Evolutionary conservation across 306 rosid genomes (phyloP).

Genomic region (Chamaecrista fasciculata): DNA sequence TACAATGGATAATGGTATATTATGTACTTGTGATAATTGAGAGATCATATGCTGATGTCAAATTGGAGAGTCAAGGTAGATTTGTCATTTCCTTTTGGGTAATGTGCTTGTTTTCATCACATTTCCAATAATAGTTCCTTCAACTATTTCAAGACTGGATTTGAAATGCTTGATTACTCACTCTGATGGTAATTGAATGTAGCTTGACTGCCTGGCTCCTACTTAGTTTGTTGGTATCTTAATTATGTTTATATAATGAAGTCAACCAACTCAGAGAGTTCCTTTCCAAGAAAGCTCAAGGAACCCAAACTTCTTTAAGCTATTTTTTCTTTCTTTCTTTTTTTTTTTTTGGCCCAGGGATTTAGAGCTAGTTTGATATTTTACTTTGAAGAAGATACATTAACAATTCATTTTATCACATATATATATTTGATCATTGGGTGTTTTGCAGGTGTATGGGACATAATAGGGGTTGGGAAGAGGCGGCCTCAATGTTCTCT

Average conservation of each 20-base stretch:
- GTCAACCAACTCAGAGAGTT: background rate
- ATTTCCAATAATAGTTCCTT: slow-evolving; percentile 13
- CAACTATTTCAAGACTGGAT: background rate
- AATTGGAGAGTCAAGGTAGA: slow-evolving; percentile 6
- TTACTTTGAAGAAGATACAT: background rate
- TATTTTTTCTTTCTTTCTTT: no score
- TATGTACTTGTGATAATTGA: slow-evolving; percentile 13
- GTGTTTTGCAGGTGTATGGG: slow-evolving; percentile 89
- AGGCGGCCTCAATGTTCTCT: slow-evolving; percentile 92
- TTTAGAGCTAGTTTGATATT: slow-evolving; percentile 3
- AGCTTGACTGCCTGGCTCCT: background rate
- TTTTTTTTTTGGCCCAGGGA: no score
- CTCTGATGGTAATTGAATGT: slow-evolving; percentile 21
- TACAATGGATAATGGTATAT: background rate
- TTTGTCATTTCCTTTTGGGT: slow-evolving; percentile 6
- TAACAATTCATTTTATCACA: background rate
- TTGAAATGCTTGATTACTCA: slow-evolving; percentile 8
- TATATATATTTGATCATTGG: slow-evolving; percentile 30
- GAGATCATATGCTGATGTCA: slow-evolving; percentile 14
- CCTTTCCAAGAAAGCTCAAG: slow-evolving; percentile 9
- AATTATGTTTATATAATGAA: slow-evolving; percentile 4
- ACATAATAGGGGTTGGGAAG: slow-evolving; percentile 97
- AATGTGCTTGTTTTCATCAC: background rate
- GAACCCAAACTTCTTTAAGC: background rate
- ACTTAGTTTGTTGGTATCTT: slow-evolving; percentile 10